Percentiles rank a stretch among this genome's conserved stretches.
Conservation (phyloP, 345 rosid species). For the Eucalyptus polyanthemos region DNA sequence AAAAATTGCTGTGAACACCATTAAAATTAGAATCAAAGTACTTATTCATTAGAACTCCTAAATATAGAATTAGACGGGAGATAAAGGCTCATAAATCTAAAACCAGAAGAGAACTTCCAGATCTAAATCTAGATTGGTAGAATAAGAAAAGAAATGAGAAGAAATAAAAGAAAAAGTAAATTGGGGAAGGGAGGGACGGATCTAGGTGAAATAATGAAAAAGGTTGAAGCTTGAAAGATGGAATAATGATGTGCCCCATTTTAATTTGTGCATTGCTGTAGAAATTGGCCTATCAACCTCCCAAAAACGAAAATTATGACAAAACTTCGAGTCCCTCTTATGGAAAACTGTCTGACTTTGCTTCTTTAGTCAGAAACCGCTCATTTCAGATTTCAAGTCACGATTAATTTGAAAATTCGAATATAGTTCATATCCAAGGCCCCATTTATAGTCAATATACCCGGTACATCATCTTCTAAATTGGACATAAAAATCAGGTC, state of each 20-base stretch:
- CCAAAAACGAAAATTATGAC: not conserved
- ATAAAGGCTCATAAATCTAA: no score
- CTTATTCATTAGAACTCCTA: no score
- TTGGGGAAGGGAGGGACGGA: no score
- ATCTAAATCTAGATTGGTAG: no score
- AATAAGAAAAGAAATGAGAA: no score
- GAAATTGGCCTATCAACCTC: not conserved
- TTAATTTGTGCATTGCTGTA: not conserved
- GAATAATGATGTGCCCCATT: not conserved
- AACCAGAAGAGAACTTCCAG: no score
- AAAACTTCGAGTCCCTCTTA: rapidly evolving
- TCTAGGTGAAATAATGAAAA: no score
- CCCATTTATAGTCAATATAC: not conserved
- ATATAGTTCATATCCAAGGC: rapidly evolving
- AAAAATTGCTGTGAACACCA: no score
- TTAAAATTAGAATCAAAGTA: no score
- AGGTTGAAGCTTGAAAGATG: not conserved
- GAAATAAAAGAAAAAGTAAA: no score
- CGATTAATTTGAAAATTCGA: no score
- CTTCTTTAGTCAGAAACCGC: rapidly evolving
- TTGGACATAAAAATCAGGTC: not conserved
- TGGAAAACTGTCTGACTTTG: not conserved
- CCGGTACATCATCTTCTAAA: not conserved
- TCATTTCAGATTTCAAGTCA: not conserved
- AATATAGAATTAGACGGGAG: no score